These are phyloP conservation scores for Skeletonema costatum DNA, from an alignment of 108 stramenopile genomes.

Conservation along the genomic window DNA sequence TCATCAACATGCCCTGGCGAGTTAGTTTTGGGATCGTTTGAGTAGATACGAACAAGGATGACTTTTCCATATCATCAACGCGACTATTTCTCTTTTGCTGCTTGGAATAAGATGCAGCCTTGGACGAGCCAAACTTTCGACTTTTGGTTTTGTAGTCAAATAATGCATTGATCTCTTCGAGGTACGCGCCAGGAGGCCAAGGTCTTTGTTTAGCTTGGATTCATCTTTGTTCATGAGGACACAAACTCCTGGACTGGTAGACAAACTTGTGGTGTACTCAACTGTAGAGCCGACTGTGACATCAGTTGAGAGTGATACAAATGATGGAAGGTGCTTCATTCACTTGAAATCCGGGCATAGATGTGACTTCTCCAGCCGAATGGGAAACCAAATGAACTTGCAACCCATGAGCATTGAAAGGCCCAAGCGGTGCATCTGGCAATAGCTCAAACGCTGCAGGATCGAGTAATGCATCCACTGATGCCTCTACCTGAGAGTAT, in stretches of 20 bases:
- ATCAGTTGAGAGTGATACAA: conserved; percentile 52
- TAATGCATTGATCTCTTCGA: conserved; percentile 71
- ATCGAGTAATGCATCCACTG: conserved; percentile 76
- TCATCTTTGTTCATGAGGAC: conserved; percentile 67
- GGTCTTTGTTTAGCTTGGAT: conserved; percentile 50
- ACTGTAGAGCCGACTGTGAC: conserved; percentile 49
- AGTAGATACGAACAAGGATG: conserved; percentile 64
- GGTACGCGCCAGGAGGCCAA: conserved; percentile 64
- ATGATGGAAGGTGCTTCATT: conserved; percentile 60
- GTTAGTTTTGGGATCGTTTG: conserved; percentile 65
- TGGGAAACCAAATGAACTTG: conserved; percentile 82
- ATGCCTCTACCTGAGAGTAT: conserved; percentile 67
- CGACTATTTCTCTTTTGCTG: conserved; percentile 19
- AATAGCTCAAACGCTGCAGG: conserved; percentile 51
- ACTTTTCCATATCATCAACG: conserved; percentile 60
- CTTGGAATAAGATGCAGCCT: conserved; percentile 16
- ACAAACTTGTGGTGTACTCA: conserved; percentile 66
- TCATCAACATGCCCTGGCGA: conserved; percentile 28
- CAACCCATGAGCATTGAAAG: conserved; percentile 81
- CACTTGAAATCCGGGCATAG: conserved; percentile 69
- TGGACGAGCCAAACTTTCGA: conserved; percentile 63
- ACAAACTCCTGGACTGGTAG: conserved; percentile 65
- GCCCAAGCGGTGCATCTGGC: conserved; percentile 73
- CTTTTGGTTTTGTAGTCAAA: conserved; percentile 60
- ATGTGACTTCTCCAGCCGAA: conserved; percentile 57